Evolutionary conservation across 495 filamentous ascomycete species (phyloP).

Genomic region (Xylaria castorea): DNA sequence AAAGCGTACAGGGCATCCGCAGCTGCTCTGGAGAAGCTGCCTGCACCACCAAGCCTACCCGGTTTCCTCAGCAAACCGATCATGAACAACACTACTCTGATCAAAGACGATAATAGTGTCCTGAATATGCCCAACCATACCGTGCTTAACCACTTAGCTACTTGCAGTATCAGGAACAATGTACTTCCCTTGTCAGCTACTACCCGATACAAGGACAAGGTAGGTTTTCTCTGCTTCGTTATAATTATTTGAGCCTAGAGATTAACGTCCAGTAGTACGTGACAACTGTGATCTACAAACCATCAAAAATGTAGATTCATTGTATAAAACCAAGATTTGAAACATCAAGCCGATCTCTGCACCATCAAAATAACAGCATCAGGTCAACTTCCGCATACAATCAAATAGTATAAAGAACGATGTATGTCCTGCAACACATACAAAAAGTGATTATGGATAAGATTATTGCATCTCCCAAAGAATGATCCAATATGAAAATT

Average conservation of each 20-base stretch:
- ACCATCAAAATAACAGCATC: background rate
- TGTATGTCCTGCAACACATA: background rate
- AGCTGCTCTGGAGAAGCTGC: constrained; percentile 73
- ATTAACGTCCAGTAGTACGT: constrained; percentile 71
- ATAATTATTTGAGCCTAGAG: background rate
- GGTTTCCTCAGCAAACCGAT: constrained; percentile 95
- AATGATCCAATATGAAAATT: background rate
- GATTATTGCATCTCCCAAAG: background rate
- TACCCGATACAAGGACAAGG: constrained; percentile 95
- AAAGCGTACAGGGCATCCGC: constrained; percentile 70
- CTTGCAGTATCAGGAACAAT: constrained; percentile 95
- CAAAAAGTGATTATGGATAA: background rate
- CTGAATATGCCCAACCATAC: constrained; percentile 96
- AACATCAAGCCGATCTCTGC: background rate
- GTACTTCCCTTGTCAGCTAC: constrained; percentile 97
- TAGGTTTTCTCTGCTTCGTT: constrained; percentile 47
- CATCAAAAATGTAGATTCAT: constrained; percentile 57
- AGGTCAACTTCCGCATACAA: background rate
- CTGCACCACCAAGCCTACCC: constrained; percentile 83
- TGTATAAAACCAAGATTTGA: background rate
- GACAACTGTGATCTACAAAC: constrained; percentile 97
- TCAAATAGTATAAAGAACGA: background rate
- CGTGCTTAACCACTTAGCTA: constrained; percentile 95
- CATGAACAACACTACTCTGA: constrained; percentile 83
- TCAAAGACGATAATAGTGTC: constrained; percentile 98